A percentile compares a stretch with the other conserved stretches of the same genome.
Evolutionary conservation across 1,284 basidiomycete genomes (phyloP).

Genomic region (Apiotrichum veenhuisii): DNA sequence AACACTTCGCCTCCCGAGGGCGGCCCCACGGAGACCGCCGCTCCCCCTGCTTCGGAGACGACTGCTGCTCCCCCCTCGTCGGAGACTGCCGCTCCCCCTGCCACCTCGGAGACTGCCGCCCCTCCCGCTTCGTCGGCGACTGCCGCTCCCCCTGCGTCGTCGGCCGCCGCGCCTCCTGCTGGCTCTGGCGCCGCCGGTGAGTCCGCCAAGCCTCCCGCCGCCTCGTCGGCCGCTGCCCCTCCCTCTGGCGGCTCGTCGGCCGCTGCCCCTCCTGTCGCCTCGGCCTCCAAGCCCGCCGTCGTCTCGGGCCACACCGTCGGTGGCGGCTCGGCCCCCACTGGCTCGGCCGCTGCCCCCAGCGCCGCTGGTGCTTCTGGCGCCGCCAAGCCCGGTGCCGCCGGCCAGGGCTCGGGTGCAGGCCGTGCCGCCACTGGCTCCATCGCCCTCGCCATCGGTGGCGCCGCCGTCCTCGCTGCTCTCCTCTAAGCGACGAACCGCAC

Average conservation of each 20-base stretch:
- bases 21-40: not conserved
- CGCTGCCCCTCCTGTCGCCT: not conserved
- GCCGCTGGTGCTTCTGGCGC: not conserved
- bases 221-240: no score
- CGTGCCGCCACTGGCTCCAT: not conserved
- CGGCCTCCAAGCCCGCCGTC: not conserved
- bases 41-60: not conserved
- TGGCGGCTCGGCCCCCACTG: not conserved
- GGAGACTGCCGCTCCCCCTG: not conserved
- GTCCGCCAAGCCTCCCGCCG: no score
- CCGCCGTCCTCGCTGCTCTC: no score
- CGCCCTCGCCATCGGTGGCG: no score
- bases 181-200: no score
- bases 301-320: not conserved
- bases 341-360: not conserved
- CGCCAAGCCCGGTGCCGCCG: no score
- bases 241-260: not conserved
- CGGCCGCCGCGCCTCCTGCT: not conserved
- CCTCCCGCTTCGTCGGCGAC: not conserved
- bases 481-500: no score
- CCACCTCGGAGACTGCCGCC: not conserved
- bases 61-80: not conserved
- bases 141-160: not conserved
- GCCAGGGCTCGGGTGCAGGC: no score
- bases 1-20: not conserved